A percentile compares a stretch with the other conserved stretches of the same genome.
Conservation (phyloP, 208 protist species). For the Porcisia hertigi region DNA sequence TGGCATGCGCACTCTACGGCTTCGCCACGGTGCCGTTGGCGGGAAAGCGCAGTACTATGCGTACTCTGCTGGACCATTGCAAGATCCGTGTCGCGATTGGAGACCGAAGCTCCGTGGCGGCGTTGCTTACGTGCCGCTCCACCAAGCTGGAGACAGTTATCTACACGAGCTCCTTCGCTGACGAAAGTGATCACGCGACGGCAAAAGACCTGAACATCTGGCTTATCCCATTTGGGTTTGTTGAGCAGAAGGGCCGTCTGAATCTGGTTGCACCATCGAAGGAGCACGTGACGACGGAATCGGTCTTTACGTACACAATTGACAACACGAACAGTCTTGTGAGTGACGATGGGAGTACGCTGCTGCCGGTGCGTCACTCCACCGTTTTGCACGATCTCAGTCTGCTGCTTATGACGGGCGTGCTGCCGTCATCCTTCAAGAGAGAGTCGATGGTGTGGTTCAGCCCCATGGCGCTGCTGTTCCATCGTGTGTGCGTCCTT, state of each 20-base stretch:
- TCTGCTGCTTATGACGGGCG: conserved; percentile 55
- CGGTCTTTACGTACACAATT: conserved; percentile 66
- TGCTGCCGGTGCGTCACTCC: conserved; percentile 65
- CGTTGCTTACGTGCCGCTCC: conserved; percentile 80
- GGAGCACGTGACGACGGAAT: conserved; percentile 29
- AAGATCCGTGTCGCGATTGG: conserved; percentile 74
- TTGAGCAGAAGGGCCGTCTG: conserved; percentile 63
- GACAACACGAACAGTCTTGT: conserved; percentile 56
- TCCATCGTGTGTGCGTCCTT: conserved; percentile 74
- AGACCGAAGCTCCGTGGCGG: conserved; percentile 55
- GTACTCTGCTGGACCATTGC: conserved; percentile 71
- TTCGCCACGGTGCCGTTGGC: conserved; percentile 71
- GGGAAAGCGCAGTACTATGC: conserved; percentile 57
- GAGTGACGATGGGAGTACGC: conserved; percentile 18
- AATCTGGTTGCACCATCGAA: conserved; percentile 26
- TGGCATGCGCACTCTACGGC: conserved; percentile 74
- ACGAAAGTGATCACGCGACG: conserved; percentile 52
- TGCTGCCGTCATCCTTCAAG: conserved; percentile 58
- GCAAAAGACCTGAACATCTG: conserved; percentile 85
- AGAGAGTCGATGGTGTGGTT: conserved; percentile 80
- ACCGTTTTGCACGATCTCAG: conserved; percentile 70
- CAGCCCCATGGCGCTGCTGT: conserved; percentile 67
- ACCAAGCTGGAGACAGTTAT: conserved; percentile 76
- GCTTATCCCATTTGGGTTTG: conserved; percentile 62
- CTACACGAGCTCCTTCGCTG: conserved; percentile 52